phyloP scores from a whole-genome alignment of 768 basidiomycete species.

The Porphyrellus cyaneotinctus region DNA sequence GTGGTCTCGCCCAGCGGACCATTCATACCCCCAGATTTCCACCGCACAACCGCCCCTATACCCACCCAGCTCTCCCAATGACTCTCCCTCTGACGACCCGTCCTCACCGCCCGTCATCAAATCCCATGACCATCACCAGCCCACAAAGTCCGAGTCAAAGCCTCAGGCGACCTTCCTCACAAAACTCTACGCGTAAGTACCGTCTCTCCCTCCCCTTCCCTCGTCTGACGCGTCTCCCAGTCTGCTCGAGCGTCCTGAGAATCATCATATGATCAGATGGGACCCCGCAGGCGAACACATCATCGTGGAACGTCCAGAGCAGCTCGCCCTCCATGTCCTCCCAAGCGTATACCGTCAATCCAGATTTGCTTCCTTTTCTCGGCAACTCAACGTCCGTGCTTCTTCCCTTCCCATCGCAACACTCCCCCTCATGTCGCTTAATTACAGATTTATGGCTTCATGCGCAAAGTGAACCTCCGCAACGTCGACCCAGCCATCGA shows the following conservation, averaged over 20 bases:
- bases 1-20: conserved; percentile 33
- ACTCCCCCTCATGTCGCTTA: conserved; percentile 20
- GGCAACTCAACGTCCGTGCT: conserved; percentile 87
- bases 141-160: conserved; percentile 70
- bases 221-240: conserved; percentile 38
- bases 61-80: conserved; percentile 36
- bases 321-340: conserved; percentile 89
- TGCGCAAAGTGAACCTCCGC: conserved; percentile 95
- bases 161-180: conserved; percentile 95
- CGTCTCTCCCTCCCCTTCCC: conserved; percentile 4
- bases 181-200: conserved; percentile 88
- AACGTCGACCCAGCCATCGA: conserved; percentile 94
- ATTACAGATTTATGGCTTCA: conserved; percentile 92
- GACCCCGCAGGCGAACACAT: conserved; percentile 91
- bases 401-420: conserved; percentile 27
- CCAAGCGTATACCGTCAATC: conserved; percentile 95
- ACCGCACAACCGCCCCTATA: conserved; percentile 31
- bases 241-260: conserved; percentile 85
- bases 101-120: conserved; percentile 34
- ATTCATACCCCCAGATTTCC: conserved; percentile 33
- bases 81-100: conserved; percentile 46
- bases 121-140: conserved; percentile 42
- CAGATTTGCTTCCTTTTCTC: conserved; percentile 94
- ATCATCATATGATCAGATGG: conserved; percentile 97
- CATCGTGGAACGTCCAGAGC: conserved; percentile 91